Conservation (phyloP, 2,329 filamentous ascomycete species). For the Chrysoporthe cubensis region DNA sequence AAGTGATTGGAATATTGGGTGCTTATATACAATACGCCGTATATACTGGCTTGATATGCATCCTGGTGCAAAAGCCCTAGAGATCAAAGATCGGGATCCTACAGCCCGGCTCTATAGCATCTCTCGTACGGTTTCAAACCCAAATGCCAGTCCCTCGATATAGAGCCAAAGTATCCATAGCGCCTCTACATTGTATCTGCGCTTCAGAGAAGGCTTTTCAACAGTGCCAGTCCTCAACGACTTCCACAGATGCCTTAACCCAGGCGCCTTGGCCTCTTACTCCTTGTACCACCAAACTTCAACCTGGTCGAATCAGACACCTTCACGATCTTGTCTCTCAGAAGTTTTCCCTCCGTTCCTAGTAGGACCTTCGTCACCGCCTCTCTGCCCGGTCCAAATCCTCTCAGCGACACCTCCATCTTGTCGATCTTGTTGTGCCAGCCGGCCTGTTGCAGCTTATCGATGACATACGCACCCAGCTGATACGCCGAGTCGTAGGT, state of each 20-base stretch:
- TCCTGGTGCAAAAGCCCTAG: background rate
- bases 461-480: conserved; percentile 80
- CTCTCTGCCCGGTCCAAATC: conserved; percentile 85
- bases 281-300: conserved; percentile 95
- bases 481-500: conserved; percentile 94
- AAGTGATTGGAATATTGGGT: background rate
- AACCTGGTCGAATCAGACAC: conserved; percentile 86
- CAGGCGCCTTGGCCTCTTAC: conserved; percentile 81
- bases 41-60: background rate
- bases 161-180: background rate
- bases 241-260: conserved; percentile 46
- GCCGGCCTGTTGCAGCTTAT: conserved; percentile 80
- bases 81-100: background rate
- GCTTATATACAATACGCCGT: background rate
- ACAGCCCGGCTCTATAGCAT: background rate
- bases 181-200: background rate
- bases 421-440: conserved; percentile 75
- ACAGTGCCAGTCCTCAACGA: background rate
- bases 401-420: conserved; percentile 80
- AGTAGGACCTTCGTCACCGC: conserved; percentile 88
- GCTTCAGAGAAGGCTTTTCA: background rate
- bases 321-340: conserved; percentile 75
- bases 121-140: background rate
- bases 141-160: background rate
- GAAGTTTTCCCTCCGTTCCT: conserved; percentile 77